Evolutionary conservation across 306 rosid species (phyloP).

Genomic region (Rubus parviflorus): DNA sequence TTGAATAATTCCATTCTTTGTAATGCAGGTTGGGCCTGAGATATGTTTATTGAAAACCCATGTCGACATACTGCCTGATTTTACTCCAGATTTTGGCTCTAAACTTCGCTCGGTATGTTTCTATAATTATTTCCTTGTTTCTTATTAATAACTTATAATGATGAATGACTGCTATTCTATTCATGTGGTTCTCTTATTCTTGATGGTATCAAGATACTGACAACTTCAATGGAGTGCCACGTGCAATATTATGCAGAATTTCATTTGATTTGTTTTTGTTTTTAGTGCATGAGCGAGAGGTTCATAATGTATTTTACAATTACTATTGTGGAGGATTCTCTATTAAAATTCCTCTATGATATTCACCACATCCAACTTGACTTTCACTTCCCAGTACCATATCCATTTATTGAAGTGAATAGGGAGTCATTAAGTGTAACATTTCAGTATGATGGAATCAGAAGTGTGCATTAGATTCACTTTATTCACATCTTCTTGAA

Average conservation of each 20-base stretch:
- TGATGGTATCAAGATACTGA: neutral
- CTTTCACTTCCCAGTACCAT: neutral
- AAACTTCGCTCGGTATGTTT: constrained; percentile 68
- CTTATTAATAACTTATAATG: neutral
- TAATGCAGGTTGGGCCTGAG: constrained; percentile 81
- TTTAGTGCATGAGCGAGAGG: neutral
- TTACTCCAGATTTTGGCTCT: constrained; percentile 82
- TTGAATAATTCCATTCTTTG: constrained; percentile 10
- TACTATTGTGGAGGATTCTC: neutral
- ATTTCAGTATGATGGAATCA: neutral
- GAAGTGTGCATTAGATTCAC: neutral
- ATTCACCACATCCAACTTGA: neutral
- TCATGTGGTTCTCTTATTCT: neutral
- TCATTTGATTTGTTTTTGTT: neutral
- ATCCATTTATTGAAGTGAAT: neutral
- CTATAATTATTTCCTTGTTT: neutral
- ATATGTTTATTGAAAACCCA: constrained; percentile 92
- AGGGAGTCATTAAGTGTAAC: neutral
- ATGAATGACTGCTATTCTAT: neutral
- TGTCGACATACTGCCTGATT: constrained; percentile 91
- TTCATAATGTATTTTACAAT: neutral
- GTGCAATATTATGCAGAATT: neutral
- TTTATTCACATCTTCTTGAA: neutral
- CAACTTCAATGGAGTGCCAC: neutral
- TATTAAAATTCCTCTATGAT: neutral